A percentile compares a stretch with the other conserved stretches of the same genome.
These are phyloP conservation scores for Mariannaea sp. DNA, from an alignment of 2,329 filamentous ascomycete genomes.

Conservation along the genomic window DNA sequence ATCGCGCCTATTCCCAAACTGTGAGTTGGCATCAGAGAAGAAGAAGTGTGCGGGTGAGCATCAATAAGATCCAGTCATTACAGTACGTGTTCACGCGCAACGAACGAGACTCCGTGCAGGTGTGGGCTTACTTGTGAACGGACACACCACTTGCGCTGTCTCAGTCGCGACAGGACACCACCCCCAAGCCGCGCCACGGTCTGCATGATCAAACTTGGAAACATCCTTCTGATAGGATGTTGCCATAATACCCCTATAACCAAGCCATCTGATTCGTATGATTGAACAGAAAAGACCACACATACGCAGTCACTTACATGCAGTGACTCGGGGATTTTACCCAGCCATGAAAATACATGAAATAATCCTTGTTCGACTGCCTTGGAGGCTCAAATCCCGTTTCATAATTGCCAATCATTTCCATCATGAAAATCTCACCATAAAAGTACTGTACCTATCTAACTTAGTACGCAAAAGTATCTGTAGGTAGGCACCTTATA, in stretches of 20 bases:
- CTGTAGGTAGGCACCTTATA: no score
- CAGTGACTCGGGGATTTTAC: no score
- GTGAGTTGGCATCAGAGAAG: neutral
- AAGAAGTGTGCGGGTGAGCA: conserved; percentile 7
- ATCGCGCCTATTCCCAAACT: neutral
- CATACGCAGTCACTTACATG: no score
- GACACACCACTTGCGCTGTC: conserved; percentile 21
- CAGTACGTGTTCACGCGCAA: conserved; percentile 24
- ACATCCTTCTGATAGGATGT: conserved; percentile 18
- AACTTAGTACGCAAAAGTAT: no score
- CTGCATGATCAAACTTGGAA: conserved; percentile 5
- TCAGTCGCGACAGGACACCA: conserved; percentile 13
- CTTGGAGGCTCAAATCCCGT: no score
- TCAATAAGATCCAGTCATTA: neutral
- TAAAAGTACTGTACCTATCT: no score
- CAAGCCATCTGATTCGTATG: neutral
- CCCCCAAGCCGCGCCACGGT: conserved; percentile 14
- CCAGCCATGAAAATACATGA: no score
- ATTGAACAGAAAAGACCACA: neutral
- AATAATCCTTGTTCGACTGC: no score
- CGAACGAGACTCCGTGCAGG: neutral
- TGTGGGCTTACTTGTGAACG: conserved; percentile 19
- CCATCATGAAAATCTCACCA: no score
- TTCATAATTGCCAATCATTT: no score
- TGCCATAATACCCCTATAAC: neutral